Percentiles rank a stretch among this genome's conserved stretches.
Evolutionary conservation across 1,284 basidiomycete species (phyloP).

Genomic region (Rhodotorula sp.): DNA sequence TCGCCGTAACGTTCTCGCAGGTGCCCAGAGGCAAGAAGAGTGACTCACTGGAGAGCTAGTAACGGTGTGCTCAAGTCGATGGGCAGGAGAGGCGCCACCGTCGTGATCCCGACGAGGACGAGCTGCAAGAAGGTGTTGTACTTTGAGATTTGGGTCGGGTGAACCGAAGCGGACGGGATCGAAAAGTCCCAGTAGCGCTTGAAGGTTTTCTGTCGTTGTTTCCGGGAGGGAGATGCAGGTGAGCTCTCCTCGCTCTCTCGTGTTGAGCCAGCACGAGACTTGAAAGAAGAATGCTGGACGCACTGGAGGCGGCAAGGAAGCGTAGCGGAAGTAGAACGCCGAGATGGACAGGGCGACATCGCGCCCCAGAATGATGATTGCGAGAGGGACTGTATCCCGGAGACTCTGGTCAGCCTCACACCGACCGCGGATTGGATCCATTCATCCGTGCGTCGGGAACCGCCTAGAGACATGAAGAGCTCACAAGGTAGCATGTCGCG

Average conservation of each 20-base stretch:
- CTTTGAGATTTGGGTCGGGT: slow-evolving; percentile 52
- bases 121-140: slow-evolving; percentile 92
- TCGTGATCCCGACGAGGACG: slow-evolving; percentile 81
- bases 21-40: neutral
- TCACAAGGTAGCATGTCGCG: slow-evolving; percentile 79
- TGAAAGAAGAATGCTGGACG: slow-evolving; percentile 45
- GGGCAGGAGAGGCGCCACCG: slow-evolving; percentile 74
- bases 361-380: slow-evolving; percentile 80
- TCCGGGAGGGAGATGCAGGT: neutral
- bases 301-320: slow-evolving; percentile 80
- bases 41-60: slow-evolving; percentile 62
- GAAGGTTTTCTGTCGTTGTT: slow-evolving; percentile 72
- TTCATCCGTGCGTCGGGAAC: neutral
- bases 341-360: slow-evolving; percentile 83
- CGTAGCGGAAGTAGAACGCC: slow-evolving; percentile 92
- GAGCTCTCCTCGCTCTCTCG: too few species aligned
- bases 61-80: slow-evolving; percentile 61
- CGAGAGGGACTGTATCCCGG: slow-evolving; percentile 66
- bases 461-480: slow-evolving; percentile 22
- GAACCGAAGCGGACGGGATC: slow-evolving; percentile 87
- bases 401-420: too few species aligned
- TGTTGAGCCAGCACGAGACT: too few species aligned
- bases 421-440: neutral
- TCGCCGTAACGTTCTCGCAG: neutral
- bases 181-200: slow-evolving; percentile 90